Conservation (phyloP, 768 basidiomycete species). For the Hericium erinaceus region DNA sequence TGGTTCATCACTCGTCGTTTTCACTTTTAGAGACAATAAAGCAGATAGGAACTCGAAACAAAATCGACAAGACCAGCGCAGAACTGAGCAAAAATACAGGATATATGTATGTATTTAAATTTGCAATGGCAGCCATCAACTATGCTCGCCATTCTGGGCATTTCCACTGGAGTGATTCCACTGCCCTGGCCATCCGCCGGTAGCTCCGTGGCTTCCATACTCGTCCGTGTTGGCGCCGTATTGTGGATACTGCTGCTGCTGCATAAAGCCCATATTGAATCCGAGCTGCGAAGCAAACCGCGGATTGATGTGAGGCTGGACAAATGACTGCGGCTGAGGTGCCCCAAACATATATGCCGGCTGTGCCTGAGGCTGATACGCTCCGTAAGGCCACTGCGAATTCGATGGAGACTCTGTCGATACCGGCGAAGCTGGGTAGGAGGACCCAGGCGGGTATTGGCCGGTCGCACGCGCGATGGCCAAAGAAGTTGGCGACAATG, state of each 20-base stretch:
- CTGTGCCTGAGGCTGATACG: conserved; percentile 7
- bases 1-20: too few species aligned
- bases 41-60: too few species aligned
- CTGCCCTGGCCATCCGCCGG: background rate
- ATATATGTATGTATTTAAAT: background rate
- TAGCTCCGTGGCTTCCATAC: background rate
- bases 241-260: conserved; percentile 13
- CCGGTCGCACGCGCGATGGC: conserved; percentile 38
- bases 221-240: background rate
- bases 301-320: conserved; percentile 84
- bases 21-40: too few species aligned
- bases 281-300: conserved; percentile 65
- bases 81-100: background rate
- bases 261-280: conserved; percentile 28
- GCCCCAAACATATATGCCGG: conserved; percentile 6
- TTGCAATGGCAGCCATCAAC: background rate
- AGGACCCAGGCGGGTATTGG: conserved; percentile 21
- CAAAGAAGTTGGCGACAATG: conserved; percentile 36
- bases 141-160: background rate
- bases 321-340: conserved; percentile 19
- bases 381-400: conserved; percentile 2
- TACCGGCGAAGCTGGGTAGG: conserved; percentile 14
- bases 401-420: background rate
- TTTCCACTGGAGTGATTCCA: conserved; percentile 1
- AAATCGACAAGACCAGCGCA: too few species aligned